These are phyloP conservation scores for Podochytrium sp. DNA, from an alignment of 192 early-diverging fungal genomes.

Conservation along the genomic window DNA sequence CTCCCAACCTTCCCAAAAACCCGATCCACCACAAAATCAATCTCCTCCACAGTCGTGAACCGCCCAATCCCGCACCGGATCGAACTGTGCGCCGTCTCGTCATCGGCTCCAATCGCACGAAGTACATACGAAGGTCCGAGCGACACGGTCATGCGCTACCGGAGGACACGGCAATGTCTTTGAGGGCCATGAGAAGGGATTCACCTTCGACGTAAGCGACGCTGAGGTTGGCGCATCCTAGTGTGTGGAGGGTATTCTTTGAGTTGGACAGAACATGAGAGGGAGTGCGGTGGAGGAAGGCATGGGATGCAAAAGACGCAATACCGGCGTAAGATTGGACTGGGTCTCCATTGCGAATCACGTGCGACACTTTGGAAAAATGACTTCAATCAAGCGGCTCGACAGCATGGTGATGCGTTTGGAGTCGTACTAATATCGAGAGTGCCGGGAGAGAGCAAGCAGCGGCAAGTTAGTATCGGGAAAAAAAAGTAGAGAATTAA, in stretches of 20 bases:
- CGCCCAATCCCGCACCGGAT: constrained; percentile 96
- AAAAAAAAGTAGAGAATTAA: too few relatives aligned
- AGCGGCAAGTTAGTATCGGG: too few relatives aligned
- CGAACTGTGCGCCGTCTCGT: constrained; percentile 93
- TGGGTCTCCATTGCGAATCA: constrained; percentile 89
- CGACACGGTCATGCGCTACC: constrained; percentile 94
- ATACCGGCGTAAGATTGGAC: constrained; percentile 74
- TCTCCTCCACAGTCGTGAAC: constrained; percentile 93
- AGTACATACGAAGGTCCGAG: constrained; percentile 96
- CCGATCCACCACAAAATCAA: constrained; percentile 84
- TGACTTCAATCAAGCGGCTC: constrained; percentile 77
- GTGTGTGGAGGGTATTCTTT: neutral
- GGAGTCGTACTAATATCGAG: constrained; percentile 86
- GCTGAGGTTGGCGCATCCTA: constrained; percentile 92
- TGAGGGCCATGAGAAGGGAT: constrained; percentile 95
- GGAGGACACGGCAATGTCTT: constrained; percentile 94
- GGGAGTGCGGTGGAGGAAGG: too few relatives aligned
- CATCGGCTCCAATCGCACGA: constrained; percentile 93
- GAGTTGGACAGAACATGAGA: too few relatives aligned
- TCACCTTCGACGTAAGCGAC: constrained; percentile 98
- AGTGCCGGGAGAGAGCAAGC: too few relatives aligned
- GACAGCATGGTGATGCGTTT: constrained; percentile 74
- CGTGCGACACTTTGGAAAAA: constrained; percentile 76
- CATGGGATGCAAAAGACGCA: too few relatives aligned
- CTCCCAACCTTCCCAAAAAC: constrained; percentile 83